Percentiles rank a stretch among this genome's conserved stretches.
Evolutionary conservation across 192 early-diverging fungal species (phyloP).

Genomic region (Cetraspora pellucida): DNA sequence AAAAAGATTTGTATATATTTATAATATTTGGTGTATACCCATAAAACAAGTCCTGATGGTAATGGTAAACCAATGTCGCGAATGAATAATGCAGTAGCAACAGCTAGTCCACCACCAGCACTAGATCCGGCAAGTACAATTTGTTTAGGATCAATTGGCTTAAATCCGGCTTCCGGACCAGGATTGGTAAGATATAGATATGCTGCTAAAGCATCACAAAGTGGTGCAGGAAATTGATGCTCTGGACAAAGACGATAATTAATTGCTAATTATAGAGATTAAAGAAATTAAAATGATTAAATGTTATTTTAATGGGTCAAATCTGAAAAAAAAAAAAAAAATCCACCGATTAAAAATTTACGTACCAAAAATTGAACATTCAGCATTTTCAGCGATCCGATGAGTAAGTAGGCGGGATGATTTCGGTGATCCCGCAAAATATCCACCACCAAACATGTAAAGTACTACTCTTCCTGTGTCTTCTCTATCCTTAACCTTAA

Average conservation of each 20-base stretch:
- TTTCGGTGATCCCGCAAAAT: conserved; percentile 44
- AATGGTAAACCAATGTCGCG: conserved; percentile 45
- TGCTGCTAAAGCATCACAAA: conserved; percentile 76
- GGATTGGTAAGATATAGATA: conserved; percentile 59
- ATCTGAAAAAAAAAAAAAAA: neutral
- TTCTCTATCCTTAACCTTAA: conserved; percentile 34
- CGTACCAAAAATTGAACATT: neutral
- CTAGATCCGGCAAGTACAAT: conserved; percentile 68
- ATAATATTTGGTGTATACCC: neutral
- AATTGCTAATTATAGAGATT: conserved; percentile 32
- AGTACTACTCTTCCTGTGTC: conserved; percentile 57
- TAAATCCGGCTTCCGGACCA: neutral
- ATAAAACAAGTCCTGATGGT: neutral
- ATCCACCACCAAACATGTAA: conserved; percentile 77
- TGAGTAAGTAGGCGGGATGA: neutral
- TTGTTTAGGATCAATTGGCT: conserved; percentile 47
- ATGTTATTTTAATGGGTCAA: too few relatives aligned
- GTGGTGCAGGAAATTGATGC: conserved; percentile 74
- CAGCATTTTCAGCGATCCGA: neutral
- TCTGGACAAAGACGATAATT: conserved; percentile 84
- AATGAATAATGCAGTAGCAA: conserved; percentile 54
- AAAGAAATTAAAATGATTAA: neutral
- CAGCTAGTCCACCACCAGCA: conserved; percentile 62
- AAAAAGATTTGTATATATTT: neutral
- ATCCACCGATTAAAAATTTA: neutral